A percentile compares a stretch with the other conserved stretches of the same genome.
Evolutionary conservation across 345 rosid genomes (phyloP).

Genomic region (Cardamine chenopodiifolia): DNA sequence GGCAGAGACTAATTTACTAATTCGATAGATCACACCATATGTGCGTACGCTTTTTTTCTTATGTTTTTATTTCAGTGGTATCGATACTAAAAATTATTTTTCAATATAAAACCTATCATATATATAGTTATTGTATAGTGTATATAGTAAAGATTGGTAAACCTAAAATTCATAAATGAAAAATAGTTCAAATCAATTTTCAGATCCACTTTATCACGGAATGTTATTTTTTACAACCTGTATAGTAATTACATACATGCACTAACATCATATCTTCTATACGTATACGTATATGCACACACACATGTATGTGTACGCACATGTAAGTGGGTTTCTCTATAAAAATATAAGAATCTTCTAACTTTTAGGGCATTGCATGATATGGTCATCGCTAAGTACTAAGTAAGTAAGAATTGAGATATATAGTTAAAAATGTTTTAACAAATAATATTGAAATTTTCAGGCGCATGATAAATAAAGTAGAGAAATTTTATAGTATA

Average conservation of each 20-base stretch:
- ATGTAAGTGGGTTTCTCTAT: constrained; percentile 8
- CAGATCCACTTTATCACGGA: too few species aligned
- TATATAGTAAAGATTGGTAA: not conserved
- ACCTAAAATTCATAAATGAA: not conserved
- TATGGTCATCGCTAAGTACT: constrained; percentile 11
- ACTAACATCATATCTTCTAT: too few species aligned
- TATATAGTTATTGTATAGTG: not conserved
- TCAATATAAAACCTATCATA: not conserved
- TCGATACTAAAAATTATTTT: not conserved
- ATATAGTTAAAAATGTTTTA: not conserved
- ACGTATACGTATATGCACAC: too few species aligned
- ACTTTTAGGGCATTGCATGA: constrained; percentile 24
- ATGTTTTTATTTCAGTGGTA: not conserved
- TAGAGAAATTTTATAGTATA: not conserved
- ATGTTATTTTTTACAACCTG: too few species aligned
- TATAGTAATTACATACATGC: too few species aligned
- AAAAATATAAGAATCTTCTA: constrained; percentile 33
- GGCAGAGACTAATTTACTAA: not conserved
- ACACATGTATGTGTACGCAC: not conserved
- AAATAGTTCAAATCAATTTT: not conserved
- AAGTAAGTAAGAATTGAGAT: not conserved
- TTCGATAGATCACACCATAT: not conserved
- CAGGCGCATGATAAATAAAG: constrained; percentile 12
- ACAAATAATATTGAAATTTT: not conserved
- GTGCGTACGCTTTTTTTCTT: too few species aligned